Evolutionary conservation across 176 grass and related monocot species (phyloP).

Genomic region (Alopecurus myosuroides): DNA sequence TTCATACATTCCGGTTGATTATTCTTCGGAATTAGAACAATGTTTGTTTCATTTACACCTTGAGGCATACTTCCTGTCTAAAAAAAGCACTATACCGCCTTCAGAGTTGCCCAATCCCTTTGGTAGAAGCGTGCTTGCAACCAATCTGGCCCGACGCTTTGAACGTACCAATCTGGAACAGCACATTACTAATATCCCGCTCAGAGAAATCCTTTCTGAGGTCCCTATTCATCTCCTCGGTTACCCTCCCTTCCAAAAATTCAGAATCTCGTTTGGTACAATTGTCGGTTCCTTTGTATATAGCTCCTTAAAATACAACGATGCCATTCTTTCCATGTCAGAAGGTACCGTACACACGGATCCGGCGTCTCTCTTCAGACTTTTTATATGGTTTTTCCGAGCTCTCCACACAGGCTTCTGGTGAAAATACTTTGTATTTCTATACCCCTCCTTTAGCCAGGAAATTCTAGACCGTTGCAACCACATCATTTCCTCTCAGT

Average conservation of each 20-base stretch:
- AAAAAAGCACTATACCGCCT: neutral
- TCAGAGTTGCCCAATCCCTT: neutral
- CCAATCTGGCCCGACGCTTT: neutral
- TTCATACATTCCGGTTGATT: neutral
- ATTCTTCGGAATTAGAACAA: neutral
- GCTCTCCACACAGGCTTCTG: neutral
- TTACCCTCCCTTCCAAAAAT: neutral
- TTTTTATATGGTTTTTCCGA: neutral
- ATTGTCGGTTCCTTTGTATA: neutral
- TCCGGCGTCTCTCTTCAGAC: neutral
- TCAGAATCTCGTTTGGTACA: neutral
- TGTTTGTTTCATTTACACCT: neutral
- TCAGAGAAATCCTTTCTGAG: neutral
- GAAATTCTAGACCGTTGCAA: neutral
- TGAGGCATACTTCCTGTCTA: fast-evolving
- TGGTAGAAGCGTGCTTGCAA: neutral
- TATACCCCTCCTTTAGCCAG: neutral
- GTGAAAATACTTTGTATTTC: neutral
- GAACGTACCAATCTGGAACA: neutral
- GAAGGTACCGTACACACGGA: fast-evolving
- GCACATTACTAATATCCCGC: neutral
- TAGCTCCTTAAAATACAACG: neutral
- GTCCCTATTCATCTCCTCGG: neutral
- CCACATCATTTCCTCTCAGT: neutral
- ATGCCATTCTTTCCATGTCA: neutral